Percentiles rank a stretch among this genome's conserved stretches.
Conservation (phyloP, 2,329 filamentous ascomycete species). For the Nemania serpens region DNA sequence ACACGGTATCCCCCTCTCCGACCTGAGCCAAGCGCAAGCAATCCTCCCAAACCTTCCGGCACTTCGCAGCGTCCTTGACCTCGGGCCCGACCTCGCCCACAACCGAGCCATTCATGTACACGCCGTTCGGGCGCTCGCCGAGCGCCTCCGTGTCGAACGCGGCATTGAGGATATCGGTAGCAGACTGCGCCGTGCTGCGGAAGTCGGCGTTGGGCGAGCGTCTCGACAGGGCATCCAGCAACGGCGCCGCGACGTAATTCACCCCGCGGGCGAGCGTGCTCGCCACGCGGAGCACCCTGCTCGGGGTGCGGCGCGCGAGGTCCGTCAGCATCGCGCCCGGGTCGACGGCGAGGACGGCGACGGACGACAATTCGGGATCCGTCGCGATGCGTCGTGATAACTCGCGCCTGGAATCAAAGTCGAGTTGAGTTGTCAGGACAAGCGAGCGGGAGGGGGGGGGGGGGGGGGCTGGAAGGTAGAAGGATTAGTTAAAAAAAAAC, state of each 20-base stretch:
- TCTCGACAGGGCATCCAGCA: conserved; percentile 17
- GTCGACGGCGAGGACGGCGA: conserved; percentile 43
- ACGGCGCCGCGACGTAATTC: conserved; percentile 25
- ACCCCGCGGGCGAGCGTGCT: not conserved
- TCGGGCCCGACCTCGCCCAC: conserved; percentile 30
- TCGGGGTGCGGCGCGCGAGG: conserved; percentile 32
- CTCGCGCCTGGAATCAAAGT: conserved; percentile 33
- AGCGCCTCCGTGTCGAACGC: conserved; percentile 36
- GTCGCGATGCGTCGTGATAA: conserved; percentile 37
- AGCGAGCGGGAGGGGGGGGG: not conserved
- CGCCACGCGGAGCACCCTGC: too few relatives aligned
- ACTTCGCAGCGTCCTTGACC: conserved; percentile 38
- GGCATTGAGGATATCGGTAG: conserved; percentile 38
- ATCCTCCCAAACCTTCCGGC: conserved; percentile 39
- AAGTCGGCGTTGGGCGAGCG: conserved; percentile 32
- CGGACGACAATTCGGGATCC: conserved; percentile 36
- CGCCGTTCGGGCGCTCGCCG: conserved; percentile 39
- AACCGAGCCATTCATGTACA: conserved; percentile 40
- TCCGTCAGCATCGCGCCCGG: conserved; percentile 41
- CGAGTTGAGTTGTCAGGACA: not conserved
- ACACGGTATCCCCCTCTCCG: conserved; percentile 38
- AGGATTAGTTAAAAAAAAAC: not conserved
- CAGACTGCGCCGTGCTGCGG: conserved; percentile 39
- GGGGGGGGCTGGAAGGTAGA: too few relatives aligned
- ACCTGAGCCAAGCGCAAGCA: conserved; percentile 36